Conservation (phyloP, 1,139 yeast genomes). For the Groenewaldozyma auringiensis region DNA sequence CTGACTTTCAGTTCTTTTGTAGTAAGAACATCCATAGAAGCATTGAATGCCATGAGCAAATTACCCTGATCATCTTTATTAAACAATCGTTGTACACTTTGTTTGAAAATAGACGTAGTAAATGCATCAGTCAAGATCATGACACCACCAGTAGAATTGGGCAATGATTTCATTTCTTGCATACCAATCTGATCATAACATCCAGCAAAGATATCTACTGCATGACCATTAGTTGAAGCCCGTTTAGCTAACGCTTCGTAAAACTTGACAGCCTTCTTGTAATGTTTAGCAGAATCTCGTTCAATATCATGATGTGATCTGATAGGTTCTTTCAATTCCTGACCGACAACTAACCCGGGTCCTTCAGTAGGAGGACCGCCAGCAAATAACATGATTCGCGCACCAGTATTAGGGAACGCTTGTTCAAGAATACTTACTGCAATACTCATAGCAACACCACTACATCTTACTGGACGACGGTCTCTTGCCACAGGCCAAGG, state of each 20-base stretch:
- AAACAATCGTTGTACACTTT: slow-evolving; percentile 81
- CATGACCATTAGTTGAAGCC: slow-evolving; percentile 70
- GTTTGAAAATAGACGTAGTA: slow-evolving; percentile 93
- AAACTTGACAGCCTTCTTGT: slow-evolving; percentile 81
- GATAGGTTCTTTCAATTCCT: slow-evolving; percentile 88
- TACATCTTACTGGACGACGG: slow-evolving; percentile 82
- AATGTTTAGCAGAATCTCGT: slow-evolving; percentile 83
- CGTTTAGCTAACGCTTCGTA: slow-evolving; percentile 74
- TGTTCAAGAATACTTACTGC: slow-evolving; percentile 79
- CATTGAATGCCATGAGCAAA: slow-evolving; percentile 63
- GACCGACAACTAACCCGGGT: slow-evolving; percentile 92
- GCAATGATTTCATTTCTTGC: slow-evolving; percentile 87
- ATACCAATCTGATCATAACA: slow-evolving; percentile 98
- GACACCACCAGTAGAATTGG: slow-evolving; percentile 91
- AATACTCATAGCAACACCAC: slow-evolving; percentile 86
- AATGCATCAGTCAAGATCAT: slow-evolving; percentile 88
- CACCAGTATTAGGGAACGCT: slow-evolving; percentile 84
- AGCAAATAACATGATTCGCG: slow-evolving; percentile 81
- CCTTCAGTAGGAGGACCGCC: slow-evolving; percentile 95
- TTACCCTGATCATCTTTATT: slow-evolving; percentile 80
- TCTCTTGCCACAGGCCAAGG: slow-evolving; percentile 92
- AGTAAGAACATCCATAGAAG: slow-evolving; percentile 73
- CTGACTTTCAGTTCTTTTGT: slow-evolving; percentile 83
- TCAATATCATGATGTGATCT: slow-evolving; percentile 96
- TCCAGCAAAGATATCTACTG: slow-evolving; percentile 92